Conservation (phyloP, 495 filamentous ascomycete species). For the Penicillium dipodomyicola region DNA sequence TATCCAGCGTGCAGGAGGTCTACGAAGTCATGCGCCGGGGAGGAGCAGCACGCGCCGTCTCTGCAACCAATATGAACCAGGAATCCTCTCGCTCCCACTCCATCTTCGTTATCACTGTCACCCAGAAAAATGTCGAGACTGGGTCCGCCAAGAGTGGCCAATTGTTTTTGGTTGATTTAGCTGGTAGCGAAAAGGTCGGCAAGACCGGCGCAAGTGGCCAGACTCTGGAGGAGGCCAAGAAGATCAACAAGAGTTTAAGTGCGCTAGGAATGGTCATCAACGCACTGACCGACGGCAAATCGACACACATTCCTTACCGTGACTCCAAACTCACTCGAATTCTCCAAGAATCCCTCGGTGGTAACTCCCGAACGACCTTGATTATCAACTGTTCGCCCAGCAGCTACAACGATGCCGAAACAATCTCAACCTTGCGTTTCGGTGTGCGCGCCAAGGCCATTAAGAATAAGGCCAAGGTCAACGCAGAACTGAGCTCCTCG, state of each 20-base stretch:
- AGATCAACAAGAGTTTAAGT: constrained; percentile 99
- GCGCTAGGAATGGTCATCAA: constrained; percentile 99
- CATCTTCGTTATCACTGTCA: constrained; percentile 95
- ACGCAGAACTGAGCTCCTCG: constrained; percentile 90
- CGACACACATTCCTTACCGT: constrained; percentile 93
- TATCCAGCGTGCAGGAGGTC: constrained; percentile 91
- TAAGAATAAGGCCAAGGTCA: constrained; percentile 99
- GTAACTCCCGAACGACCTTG: constrained; percentile 93
- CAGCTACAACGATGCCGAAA: constrained; percentile 97
- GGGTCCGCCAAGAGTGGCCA: constrained; percentile 95
- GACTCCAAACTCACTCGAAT: constrained; percentile 98
- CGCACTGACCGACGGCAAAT: constrained; percentile 94
- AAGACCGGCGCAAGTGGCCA: constrained; percentile 98
- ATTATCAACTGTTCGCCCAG: constrained; percentile 99
- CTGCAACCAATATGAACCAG: constrained; percentile 99
- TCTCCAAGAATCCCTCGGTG: constrained; percentile 91
- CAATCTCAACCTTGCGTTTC: constrained; percentile 87
- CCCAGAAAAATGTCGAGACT: constrained; percentile 96
- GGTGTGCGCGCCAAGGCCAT: constrained; percentile 97
- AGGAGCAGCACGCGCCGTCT: constrained; percentile 83
- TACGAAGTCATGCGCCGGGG: constrained; percentile 96
- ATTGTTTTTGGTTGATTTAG: constrained; percentile 95
- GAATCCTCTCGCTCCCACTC: constrained; percentile 98
- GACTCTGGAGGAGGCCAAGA: constrained; percentile 97
- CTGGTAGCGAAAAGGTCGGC: constrained; percentile 96